Evolutionary conservation across 495 filamentous ascomycete genomes (phyloP).

Genomic region (Hypoxylon rickii): DNA sequence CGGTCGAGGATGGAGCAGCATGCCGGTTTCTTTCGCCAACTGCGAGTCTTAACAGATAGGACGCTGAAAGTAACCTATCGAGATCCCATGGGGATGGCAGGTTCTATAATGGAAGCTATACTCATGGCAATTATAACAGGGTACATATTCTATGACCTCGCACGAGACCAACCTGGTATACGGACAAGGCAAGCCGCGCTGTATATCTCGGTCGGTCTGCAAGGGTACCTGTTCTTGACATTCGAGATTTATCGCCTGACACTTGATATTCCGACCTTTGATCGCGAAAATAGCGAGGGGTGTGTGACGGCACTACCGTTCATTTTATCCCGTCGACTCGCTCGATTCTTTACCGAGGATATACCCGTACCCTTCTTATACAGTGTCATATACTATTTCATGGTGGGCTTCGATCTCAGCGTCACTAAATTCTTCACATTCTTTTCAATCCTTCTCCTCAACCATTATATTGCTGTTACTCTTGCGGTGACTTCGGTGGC

Average conservation of each 20-base stretch:
- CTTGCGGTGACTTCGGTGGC: conserved; percentile 64
- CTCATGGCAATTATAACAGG: conserved; percentile 69
- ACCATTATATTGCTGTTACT: conserved; percentile 69
- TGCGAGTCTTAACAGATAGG: conserved; percentile 65
- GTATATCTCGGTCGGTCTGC: conserved; percentile 67
- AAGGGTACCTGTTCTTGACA: conserved; percentile 73
- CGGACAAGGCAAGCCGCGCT: conserved; percentile 68
- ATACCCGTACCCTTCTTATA: conserved; percentile 70
- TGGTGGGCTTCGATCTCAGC: conserved; percentile 68
- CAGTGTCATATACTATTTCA: conserved; percentile 71
- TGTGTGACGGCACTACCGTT: conserved; percentile 70
- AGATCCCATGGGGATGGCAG: conserved; percentile 72
- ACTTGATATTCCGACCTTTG: conserved; percentile 72
- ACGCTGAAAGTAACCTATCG: conserved; percentile 68
- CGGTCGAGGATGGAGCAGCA: conserved; percentile 25
- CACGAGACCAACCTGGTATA: conserved; percentile 64
- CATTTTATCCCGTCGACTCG: conserved; percentile 66
- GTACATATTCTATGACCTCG: conserved; percentile 69
- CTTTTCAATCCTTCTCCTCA: conserved; percentile 63
- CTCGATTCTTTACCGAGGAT: conserved; percentile 69
- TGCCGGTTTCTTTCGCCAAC: conserved; percentile 61
- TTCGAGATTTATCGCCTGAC: conserved; percentile 75
- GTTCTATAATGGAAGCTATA: conserved; percentile 66
- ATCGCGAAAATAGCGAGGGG: conserved; percentile 71
- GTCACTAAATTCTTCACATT: conserved; percentile 69